A percentile compares a stretch with the other conserved stretches of the same genome.
Conservation (phyloP, 2,329 filamentous ascomycete species). For the Elsinoe arachidis region DNA sequence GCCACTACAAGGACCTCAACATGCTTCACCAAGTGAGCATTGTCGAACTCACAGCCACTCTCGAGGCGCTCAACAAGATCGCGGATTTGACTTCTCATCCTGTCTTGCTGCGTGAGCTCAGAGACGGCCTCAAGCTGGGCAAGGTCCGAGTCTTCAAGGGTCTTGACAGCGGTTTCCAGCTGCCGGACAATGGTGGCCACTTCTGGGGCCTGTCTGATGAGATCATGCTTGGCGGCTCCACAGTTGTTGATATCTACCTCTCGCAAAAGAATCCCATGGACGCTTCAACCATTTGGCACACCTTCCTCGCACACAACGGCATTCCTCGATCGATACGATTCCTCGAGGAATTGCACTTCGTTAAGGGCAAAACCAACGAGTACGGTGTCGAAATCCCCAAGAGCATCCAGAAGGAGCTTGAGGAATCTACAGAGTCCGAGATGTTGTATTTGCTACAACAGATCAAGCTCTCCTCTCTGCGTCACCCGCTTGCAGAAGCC, state of each 20-base stretch:
- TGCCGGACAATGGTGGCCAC: slow-evolving; percentile 16
- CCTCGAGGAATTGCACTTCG: slow-evolving; percentile 16
- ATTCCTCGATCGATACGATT: slow-evolving; percentile 14
- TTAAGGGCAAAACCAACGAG: not conserved
- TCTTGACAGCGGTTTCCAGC: slow-evolving; percentile 15
- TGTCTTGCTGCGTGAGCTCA: slow-evolving; percentile 13
- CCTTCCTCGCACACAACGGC: slow-evolving; percentile 16
- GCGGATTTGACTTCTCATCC: slow-evolving; percentile 12
- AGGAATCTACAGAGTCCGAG: slow-evolving; percentile 15
- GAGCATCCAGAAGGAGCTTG: slow-evolving; percentile 15
- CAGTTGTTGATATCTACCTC: slow-evolving; percentile 15
- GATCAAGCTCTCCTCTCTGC: slow-evolving; percentile 8
- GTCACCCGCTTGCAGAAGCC: slow-evolving; percentile 12
- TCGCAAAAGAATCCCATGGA: slow-evolving; percentile 15
- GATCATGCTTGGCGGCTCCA: not conserved
- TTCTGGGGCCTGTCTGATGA: slow-evolving; percentile 15
- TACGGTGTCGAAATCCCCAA: slow-evolving; percentile 12
- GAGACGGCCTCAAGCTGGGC: slow-evolving; percentile 11
- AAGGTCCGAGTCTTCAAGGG: slow-evolving; percentile 15
- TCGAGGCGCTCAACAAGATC: slow-evolving; percentile 12
- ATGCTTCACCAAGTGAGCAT: slow-evolving; percentile 16
- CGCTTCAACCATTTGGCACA: slow-evolving; percentile 16
- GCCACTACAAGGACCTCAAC: slow-evolving; percentile 13
- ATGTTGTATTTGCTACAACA: slow-evolving; percentile 14
- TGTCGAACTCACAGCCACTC: slow-evolving; percentile 13